These are phyloP conservation scores for Penicillium sp. DNA, from an alignment of 2,329 filamentous ascomycete genomes.

Conservation along the genomic window DNA sequence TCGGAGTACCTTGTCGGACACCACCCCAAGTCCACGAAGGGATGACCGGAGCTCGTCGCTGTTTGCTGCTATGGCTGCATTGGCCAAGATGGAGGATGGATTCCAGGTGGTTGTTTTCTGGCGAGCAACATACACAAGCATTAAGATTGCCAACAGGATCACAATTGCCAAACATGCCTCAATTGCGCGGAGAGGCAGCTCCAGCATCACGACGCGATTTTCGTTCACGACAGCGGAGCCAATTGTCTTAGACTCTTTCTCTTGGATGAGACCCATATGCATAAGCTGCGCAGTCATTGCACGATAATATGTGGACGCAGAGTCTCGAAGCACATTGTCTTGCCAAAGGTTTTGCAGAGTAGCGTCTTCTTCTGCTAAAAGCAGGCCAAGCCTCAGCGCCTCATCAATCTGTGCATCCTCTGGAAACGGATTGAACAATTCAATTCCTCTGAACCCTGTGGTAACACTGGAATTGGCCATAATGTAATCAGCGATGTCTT, in stretches of 20 bases:
- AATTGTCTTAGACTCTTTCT: too few species aligned
- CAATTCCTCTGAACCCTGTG: slow-evolving; percentile 10
- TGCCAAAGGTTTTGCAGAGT: not conserved
- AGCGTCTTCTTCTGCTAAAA: too few species aligned
- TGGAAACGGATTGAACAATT: not conserved
- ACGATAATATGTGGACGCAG: slow-evolving; percentile 12
- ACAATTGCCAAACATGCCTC: slow-evolving; percentile 15
- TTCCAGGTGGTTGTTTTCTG: too few species aligned
- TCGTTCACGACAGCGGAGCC: slow-evolving; percentile 4
- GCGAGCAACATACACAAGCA: not conserved
- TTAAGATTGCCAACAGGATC: not conserved
- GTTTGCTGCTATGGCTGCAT: slow-evolving; percentile 15
- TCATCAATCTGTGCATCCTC: too few species aligned
- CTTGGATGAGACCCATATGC: slow-evolving; percentile 12
- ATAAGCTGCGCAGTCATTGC: slow-evolving; percentile 18
- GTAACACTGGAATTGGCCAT: not conserved
- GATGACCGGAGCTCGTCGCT: slow-evolving; percentile 12
- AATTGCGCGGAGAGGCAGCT: slow-evolving; percentile 17
- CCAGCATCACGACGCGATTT: slow-evolving; percentile 13
- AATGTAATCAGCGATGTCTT: not conserved
- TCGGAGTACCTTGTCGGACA: too few species aligned
- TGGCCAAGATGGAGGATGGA: slow-evolving; percentile 10
- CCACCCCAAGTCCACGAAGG: slow-evolving; percentile 12
- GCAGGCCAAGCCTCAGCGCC: too few species aligned
- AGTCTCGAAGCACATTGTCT: not conserved